Conservation (phyloP, 2,329 filamentous ascomycete genomes). For the Claviceps sp. region DNA sequence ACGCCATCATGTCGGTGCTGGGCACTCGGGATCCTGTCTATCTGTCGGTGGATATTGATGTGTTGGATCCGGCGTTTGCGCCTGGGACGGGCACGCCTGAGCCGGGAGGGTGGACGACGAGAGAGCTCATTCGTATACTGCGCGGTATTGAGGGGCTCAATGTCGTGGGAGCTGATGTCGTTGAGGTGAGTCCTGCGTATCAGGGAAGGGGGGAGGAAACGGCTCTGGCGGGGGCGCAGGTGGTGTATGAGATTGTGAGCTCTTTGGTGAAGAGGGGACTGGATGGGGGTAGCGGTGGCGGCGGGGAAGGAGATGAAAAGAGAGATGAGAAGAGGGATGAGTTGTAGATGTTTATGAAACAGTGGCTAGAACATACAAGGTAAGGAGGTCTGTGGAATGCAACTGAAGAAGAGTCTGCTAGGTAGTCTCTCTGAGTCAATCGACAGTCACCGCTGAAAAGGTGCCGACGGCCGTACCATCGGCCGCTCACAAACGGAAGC, state of each 20-base stretch:
- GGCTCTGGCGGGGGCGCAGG: conserved; percentile 68
- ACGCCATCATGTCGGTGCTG: conserved; percentile 56
- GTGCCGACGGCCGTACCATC: no score
- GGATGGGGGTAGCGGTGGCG: conserved; percentile 6
- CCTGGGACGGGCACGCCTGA: conserved; percentile 82
- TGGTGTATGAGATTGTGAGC: conserved; percentile 75
- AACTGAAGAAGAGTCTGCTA: no score
- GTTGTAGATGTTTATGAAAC: conserved; percentile 13
- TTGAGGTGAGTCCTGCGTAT: conserved; percentile 74
- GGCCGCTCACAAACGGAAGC: no score
- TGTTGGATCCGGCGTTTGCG: conserved; percentile 53
- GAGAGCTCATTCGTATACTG: conserved; percentile 74
- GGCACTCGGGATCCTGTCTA: conserved; percentile 71
- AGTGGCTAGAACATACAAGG: no score
- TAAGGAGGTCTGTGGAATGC: no score
- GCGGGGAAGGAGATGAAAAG: conserved; percentile 21
- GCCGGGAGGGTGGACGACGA: conserved; percentile 80
- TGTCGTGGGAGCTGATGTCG: conserved; percentile 77
- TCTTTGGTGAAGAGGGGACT: conserved; percentile 49
- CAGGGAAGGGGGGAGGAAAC: conserved; percentile 71
- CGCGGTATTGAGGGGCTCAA: conserved; percentile 73
- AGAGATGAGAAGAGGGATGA: conserved; percentile 21
- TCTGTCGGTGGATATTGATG: conserved; percentile 70
- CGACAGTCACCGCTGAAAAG: no score
- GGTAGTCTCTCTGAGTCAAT: no score